Evolutionary conservation across 768 basidiomycete genomes (phyloP).

Genomic region (Albatrellus ellisii): DNA sequence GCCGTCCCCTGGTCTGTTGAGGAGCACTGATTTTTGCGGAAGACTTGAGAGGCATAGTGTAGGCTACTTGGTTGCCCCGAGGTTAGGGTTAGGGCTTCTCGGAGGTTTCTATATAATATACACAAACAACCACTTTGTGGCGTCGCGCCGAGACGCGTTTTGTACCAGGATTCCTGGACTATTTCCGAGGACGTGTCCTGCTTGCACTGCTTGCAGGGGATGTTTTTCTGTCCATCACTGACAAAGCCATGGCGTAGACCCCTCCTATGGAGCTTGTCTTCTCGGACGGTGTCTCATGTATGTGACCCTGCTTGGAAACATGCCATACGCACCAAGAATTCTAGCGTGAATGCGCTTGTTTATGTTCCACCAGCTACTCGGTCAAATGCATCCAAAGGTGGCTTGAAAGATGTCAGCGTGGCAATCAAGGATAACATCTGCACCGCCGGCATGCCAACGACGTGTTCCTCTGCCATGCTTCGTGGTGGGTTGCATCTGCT

Average conservation of each 20-base stretch:
- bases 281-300: conserved; percentile 2
- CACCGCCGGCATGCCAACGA: conserved; percentile 47
- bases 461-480: conserved; percentile 72
- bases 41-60: conserved; percentile 8
- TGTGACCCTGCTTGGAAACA: conserved; percentile 2
- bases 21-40: neutral
- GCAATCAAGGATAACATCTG: conserved; percentile 87
- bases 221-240: neutral
- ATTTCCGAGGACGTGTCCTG: no score
- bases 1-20: neutral
- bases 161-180: no score
- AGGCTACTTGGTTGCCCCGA: conserved; percentile 5
- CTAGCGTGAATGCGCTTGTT: conserved; percentile 44
- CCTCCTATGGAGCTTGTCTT: neutral
- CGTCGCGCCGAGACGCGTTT: no score
- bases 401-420: conserved; percentile 34
- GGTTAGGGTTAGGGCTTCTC: conserved; percentile 10
- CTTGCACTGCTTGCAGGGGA: no score
- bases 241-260: neutral
- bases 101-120: conserved; percentile 13
- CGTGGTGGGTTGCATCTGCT: conserved; percentile 27
- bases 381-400: conserved; percentile 7
- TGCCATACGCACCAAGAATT: conserved; percentile 20
- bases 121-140: conserved; percentile 12
- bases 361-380: conserved; percentile 10